Percentiles rank a stretch among this genome's conserved stretches.
These are phyloP conservation scores for Thalassiosira livingstoniorum DNA, from an alignment of 352 stramenopile species.

Conservation along the genomic window DNA sequence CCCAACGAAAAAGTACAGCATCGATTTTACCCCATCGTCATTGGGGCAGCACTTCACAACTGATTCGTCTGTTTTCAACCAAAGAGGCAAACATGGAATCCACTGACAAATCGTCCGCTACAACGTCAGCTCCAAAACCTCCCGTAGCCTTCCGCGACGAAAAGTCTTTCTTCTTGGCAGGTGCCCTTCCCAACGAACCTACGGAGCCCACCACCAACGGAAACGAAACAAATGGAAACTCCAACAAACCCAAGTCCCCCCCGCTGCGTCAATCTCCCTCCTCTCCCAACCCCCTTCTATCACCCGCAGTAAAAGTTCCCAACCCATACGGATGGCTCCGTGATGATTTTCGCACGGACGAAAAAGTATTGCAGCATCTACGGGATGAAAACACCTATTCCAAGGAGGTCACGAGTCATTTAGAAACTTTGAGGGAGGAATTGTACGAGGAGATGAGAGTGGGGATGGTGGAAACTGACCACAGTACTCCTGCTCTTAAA, in stretches of 20 bases:
- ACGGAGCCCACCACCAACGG: not conserved
- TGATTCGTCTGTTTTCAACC: too few relatives aligned
- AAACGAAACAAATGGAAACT: too few relatives aligned
- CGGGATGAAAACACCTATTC: conserved; percentile 94
- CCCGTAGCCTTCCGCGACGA: conserved; percentile 55
- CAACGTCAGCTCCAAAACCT: conserved; percentile 14
- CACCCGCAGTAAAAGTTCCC: conserved; percentile 89
- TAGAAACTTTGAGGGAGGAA: conserved; percentile 85
- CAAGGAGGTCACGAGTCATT: conserved; percentile 88
- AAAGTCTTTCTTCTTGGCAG: conserved; percentile 46
- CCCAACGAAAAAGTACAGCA: too few relatives aligned
- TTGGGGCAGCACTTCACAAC: too few relatives aligned
- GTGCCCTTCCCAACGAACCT: not conserved
- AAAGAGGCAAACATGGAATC: too few relatives aligned
- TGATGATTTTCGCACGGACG: conserved; percentile 92
- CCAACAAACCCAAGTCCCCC: not conserved
- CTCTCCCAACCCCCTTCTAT: conserved; percentile 87
- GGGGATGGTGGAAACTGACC: conserved; percentile 86
- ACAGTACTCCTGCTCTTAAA: conserved; percentile 62
- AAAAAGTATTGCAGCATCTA: conserved; percentile 92
- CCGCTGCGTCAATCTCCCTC: conserved; percentile 66
- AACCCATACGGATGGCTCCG: conserved; percentile 96
- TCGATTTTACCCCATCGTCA: too few relatives aligned
- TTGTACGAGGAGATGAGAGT: conserved; percentile 92
- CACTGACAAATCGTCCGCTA: too few relatives aligned